These are phyloP conservation scores for Triticum aestivum DNA, from an alignment of 176 grass and related monocot genomes.

Conservation along the genomic window IWGSC_CS_RefSeq_v2.1 NC_057813.1:488745921-488746420, in stretches of 20 bases:
- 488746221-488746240: neutral
- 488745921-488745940: slow-evolving; percentile 80
- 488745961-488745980: slow-evolving; percentile 79
- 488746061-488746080: slow-evolving; percentile 98
- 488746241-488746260: neutral
- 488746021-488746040: slow-evolving; percentile 39
- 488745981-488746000: slow-evolving; percentile 67
- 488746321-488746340: neutral
- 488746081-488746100: slow-evolving; percentile 89
- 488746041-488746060: slow-evolving; percentile 52
- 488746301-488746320: slow-evolving; percentile 1
- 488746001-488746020: slow-evolving; percentile 50
- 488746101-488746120: slow-evolving; percentile 81
- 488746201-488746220: slow-evolving; percentile 7
- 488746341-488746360: neutral
- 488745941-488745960: slow-evolving; percentile 77
- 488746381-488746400: neutral
- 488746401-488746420: neutral
- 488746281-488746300: neutral
- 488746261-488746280: neutral
- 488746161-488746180: neutral
- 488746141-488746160: neutral
- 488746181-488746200: slow-evolving; percentile 15
- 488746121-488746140: slow-evolving; percentile 32
- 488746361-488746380: neutral